Conservation (phyloP, 768 basidiomycete genomes). For the Suillus luteus region DNA sequence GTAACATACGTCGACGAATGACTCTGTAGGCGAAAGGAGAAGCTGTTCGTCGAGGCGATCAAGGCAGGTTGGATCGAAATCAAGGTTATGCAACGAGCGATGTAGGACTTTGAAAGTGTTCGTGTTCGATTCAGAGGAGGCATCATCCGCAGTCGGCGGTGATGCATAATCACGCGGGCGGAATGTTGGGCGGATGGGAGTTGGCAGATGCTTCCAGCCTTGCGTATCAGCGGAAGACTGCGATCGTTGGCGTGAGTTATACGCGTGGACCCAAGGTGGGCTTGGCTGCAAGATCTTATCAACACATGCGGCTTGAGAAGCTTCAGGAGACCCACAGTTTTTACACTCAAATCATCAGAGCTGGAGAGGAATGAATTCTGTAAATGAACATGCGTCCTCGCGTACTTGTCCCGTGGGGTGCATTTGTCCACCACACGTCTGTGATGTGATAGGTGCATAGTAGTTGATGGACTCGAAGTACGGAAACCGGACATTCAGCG, state of each 20-base stretch:
- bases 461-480: not conserved
- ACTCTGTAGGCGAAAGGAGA: slow-evolving; percentile 40
- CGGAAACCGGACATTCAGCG: not conserved
- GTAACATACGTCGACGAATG: slow-evolving; percentile 47
- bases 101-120: slow-evolving; percentile 34
- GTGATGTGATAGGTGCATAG: slow-evolving; percentile 25
- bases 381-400: slow-evolving; percentile 32
- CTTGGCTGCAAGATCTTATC: slow-evolving; percentile 20
- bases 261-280: slow-evolving; percentile 13
- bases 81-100: slow-evolving; percentile 37
- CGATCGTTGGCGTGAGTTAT: slow-evolving; percentile 31
- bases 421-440: slow-evolving; percentile 36
- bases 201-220: slow-evolving; percentile 35
- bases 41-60: slow-evolving; percentile 45
- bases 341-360: slow-evolving; percentile 30
- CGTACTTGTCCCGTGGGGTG: slow-evolving; percentile 37
- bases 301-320: not conserved
- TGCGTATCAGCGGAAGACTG: slow-evolving; percentile 36
- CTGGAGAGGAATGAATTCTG: slow-evolving; percentile 29
- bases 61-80: slow-evolving; percentile 43
- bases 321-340: slow-evolving; percentile 18
- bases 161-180: slow-evolving; percentile 37
- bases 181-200: slow-evolving; percentile 36
- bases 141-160: slow-evolving; percentile 32
- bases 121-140: slow-evolving; percentile 28